Evolutionary conservation across 768 basidiomycete species (phyloP).

Genomic region (Pleurotus platypus): DNA sequence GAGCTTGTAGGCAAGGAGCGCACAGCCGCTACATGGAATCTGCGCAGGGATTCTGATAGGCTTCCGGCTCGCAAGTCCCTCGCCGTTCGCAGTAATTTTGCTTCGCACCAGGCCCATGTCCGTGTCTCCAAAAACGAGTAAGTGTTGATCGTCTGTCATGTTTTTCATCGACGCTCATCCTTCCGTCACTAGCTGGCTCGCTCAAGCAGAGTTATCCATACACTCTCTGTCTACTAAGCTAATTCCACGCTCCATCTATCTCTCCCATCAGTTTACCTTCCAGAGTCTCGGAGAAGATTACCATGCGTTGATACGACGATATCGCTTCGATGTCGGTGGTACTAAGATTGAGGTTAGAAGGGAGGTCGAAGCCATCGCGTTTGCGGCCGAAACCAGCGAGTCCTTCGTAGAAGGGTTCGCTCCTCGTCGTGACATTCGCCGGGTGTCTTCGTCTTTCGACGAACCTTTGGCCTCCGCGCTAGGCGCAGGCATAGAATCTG

Average conservation of each 20-base stretch:
- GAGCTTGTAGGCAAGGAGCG: constrained; percentile 35
- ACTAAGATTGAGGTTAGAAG: constrained; percentile 66
- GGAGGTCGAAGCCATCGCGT: constrained; percentile 66
- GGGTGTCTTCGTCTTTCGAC: constrained; percentile 62
- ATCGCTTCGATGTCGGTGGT: constrained; percentile 55
- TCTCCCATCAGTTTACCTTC: constrained; percentile 84
- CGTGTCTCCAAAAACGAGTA: constrained; percentile 12
- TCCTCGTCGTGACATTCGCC: constrained; percentile 36
- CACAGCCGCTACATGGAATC: constrained; percentile 62
- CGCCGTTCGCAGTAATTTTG: not conserved
- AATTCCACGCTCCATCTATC: constrained; percentile 75
- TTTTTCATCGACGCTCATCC: not conserved
- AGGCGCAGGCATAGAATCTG: constrained; percentile 51
- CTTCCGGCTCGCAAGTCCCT: constrained; percentile 23
- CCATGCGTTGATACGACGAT: constrained; percentile 68
- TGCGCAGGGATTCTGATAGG: constrained; percentile 51
- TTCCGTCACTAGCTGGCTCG: constrained; percentile 50
- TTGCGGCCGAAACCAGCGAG: constrained; percentile 33
- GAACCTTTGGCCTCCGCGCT: constrained; percentile 78
- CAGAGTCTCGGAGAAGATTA: constrained; percentile 73
- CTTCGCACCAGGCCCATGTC: too few relatives aligned
- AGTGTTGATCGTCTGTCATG: too few relatives aligned
- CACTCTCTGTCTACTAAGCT: constrained; percentile 53
- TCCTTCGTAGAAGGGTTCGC: constrained; percentile 54
- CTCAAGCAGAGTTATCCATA: constrained; percentile 82